Evolutionary conservation across 1,284 basidiomycete species (phyloP), one percentile per base, ranked within the genome.

Genomic region (Taiwanofungus camphoratus): DNA sequence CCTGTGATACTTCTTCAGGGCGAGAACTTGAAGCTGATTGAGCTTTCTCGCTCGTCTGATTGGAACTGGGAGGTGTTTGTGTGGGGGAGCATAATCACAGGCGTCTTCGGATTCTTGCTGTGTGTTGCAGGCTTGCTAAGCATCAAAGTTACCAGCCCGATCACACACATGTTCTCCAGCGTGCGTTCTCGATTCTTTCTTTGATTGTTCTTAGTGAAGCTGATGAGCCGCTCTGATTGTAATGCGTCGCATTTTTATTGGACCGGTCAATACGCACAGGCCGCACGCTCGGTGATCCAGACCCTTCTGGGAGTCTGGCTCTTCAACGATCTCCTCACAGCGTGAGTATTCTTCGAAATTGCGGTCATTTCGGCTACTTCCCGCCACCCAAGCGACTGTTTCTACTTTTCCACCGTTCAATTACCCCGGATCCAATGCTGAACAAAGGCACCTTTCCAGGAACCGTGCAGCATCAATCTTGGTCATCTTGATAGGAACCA

Each of bases 101-200:
- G 83, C 23, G 50, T 80, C n/a, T 83, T 86, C 52, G 82, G 83
- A 3, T 86, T 85, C 63, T 57, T 86, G 45, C 74, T 87, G 18
- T 84, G 82, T 51, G 65, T 86, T 36, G 82, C 83, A 1, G 81
- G 81, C 6, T 59, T 84, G 52, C 64, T 86, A 47, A 81, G 78
- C 55, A 83, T 86, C 63, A 85, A 84, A 55, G 71, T 84, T 37
- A 85, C 82, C 11, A 81, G 78, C 52, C 82, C 82, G 5, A 70
- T 85, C 44, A 84, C 82, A 2, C 82, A 84, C 58, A 86, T 86
- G 82, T 82, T 85, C 62, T 80, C 78, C 15, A 81, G 79, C 54
- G 82, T 83, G 54, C 60, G 78, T 71, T n/a, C 26, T 27, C 42
- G 23, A 22, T 37, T 30, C 26, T 43, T 44, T 38, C 45, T 36